These are phyloP conservation scores for Talaromyces liani DNA, from an alignment of 495 filamentous ascomycete species.

Conservation along the genomic window DNA sequence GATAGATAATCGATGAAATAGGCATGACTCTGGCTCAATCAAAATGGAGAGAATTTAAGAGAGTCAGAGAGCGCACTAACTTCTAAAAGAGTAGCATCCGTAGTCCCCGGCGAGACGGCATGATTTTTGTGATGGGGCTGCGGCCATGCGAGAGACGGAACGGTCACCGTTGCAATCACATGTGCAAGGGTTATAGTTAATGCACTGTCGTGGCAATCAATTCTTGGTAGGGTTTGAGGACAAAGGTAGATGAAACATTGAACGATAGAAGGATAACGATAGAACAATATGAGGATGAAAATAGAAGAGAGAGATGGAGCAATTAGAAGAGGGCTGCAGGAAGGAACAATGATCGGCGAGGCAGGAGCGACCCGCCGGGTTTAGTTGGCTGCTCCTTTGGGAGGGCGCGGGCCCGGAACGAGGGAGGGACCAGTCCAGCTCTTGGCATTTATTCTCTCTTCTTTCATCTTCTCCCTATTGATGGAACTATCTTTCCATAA, in stretches of 20 bases:
- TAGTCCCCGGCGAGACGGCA: slow-evolving; percentile 4
- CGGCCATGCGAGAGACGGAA: not conserved
- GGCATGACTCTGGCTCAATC: not conserved
- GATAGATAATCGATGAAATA: not conserved
- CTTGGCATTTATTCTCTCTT: too few relatives aligned
- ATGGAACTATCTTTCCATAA: not conserved
- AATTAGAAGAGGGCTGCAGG: not conserved
- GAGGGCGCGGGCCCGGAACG: not conserved
- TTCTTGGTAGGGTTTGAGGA: not conserved
- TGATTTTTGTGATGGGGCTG: slow-evolving; percentile 5
- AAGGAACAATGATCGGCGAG: not conserved
- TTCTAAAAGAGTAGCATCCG: not conserved
- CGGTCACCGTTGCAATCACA: slow-evolving; percentile 6
- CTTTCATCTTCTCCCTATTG: too few relatives aligned
- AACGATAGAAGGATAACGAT: not conserved
- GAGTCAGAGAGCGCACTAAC: slow-evolving; percentile 2
- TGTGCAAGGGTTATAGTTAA: not conserved
- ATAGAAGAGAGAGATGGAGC: not conserved
- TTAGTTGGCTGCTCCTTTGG: not conserved
- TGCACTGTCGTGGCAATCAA: not conserved
- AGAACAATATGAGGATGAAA: not conserved
- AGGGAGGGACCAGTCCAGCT: too few relatives aligned
- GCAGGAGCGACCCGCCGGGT: not conserved
- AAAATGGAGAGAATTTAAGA: not conserved
- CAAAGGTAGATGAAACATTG: not conserved